A percentile compares a stretch with the other conserved stretches of the same genome.
Evolutionary conservation across 148 eudicot genomes (phyloP).

Genomic region (Polygonum maritimum): DNA sequence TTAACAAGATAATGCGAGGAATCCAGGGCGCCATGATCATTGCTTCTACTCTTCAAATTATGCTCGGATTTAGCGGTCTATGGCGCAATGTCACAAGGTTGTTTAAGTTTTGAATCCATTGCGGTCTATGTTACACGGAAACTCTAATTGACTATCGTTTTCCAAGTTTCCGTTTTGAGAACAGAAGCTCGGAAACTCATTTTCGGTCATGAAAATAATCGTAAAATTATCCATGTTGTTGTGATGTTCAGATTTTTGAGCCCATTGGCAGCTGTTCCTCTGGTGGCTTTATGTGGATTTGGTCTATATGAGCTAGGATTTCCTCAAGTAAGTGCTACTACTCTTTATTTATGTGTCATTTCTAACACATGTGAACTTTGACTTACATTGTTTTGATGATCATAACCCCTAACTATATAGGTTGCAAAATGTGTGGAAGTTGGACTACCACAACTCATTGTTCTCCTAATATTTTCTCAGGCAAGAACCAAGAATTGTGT

Average conservation of each 20-base stretch:
- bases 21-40: constrained; percentile 88
- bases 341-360: too few relatives aligned
- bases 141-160: too few relatives aligned
- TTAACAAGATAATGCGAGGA: constrained; percentile 62
- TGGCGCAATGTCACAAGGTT: constrained; percentile 85
- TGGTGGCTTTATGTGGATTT: constrained; percentile 69
- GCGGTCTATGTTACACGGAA: too few relatives aligned
- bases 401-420: constrained; percentile 15
- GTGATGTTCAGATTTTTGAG: constrained; percentile 48
- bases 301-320: constrained; percentile 86
- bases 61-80: constrained; percentile 84
- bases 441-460: constrained; percentile 61
- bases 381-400: too few relatives aligned
- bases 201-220: not conserved
- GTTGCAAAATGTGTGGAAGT: constrained; percentile 70
- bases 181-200: not conserved
- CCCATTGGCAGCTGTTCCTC: constrained; percentile 75
- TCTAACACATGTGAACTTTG: not conserved
- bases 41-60: constrained; percentile 71
- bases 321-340: constrained; percentile 55
- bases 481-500: constrained; percentile 14
- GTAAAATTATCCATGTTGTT: not conserved
- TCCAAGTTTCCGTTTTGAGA: too few relatives aligned
- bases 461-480: constrained; percentile 66
- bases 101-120: not conserved